Percentiles rank a stretch among this genome's conserved stretches.
These are phyloP conservation scores for Heterobasidion annosum DNA, from an alignment of 1,284 basidiomycete genomes.

Conservation along the genomic window DNA sequence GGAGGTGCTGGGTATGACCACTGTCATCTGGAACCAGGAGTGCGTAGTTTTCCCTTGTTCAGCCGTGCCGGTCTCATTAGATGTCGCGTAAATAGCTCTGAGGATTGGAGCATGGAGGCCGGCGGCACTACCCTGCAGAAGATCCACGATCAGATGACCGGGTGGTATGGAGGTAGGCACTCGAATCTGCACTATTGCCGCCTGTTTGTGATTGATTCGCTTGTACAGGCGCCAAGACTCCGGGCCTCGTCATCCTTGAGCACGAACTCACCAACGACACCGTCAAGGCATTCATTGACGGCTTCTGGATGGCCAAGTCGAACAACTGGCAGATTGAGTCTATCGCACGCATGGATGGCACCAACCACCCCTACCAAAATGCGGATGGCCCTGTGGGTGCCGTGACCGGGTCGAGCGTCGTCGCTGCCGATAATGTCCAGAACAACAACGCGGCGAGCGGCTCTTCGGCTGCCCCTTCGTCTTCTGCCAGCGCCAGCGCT, in stretches of 20 bases:
- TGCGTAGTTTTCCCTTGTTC: constrained; percentile 21
- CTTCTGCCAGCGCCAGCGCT: background rate
- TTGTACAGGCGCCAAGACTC: constrained; percentile 43
- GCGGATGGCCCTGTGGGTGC: constrained; percentile 17
- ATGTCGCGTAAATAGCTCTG: constrained; percentile 33
- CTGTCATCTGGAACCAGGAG: constrained; percentile 82
- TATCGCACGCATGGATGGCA: constrained; percentile 38
- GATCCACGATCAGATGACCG: constrained; percentile 37
- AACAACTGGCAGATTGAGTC: constrained; percentile 63
- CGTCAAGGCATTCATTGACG: constrained; percentile 60
- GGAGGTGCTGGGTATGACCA: constrained; percentile 62
- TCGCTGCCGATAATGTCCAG: background rate
- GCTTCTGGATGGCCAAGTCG: constrained; percentile 53
- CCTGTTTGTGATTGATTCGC: background rate
- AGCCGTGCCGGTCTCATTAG: background rate
- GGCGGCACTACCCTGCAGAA: constrained; percentile 27
- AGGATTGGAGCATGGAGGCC: constrained; percentile 53
- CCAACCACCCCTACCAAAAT: constrained; percentile 44
- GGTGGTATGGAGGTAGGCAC: constrained; percentile 38
- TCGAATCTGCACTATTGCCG: background rate
- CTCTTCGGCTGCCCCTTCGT: background rate
- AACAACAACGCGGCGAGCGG: background rate
- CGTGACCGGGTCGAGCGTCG: constrained; percentile 8
- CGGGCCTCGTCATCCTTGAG: constrained; percentile 76
- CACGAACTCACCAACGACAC: constrained; percentile 65